A percentile compares a stretch with the other conserved stretches of the same genome.
Conservation (phyloP, 2,329 filamentous ascomycete genomes). For the Monosporascus sp. region DNA sequence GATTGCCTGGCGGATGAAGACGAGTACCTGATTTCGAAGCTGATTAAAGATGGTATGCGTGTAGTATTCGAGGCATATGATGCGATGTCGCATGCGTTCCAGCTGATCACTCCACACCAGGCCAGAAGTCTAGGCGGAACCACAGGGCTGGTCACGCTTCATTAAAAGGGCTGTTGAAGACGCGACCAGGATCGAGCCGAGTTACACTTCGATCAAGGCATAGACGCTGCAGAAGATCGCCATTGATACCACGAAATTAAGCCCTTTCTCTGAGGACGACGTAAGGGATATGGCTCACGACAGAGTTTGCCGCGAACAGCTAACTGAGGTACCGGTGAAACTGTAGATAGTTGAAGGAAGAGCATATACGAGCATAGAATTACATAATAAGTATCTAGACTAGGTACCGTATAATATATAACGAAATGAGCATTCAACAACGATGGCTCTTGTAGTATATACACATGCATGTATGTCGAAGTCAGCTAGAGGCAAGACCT, state of each 20-base stretch:
- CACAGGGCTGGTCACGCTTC: constrained; percentile 52
- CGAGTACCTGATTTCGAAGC: constrained; percentile 51
- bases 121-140: constrained; percentile 44
- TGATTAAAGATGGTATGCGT: constrained; percentile 51
- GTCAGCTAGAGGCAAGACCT: too few species aligned
- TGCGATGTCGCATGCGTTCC: constrained; percentile 76
- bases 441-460: too few species aligned
- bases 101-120: constrained; percentile 46
- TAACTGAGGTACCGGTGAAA: too few species aligned
- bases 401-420: too few species aligned
- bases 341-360: too few species aligned
- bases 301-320: constrained; percentile 17
- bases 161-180: constrained; percentile 37
- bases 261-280: constrained; percentile 37
- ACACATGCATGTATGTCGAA: too few species aligned
- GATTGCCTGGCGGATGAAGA: constrained; percentile 68
- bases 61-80: constrained; percentile 70
- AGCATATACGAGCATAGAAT: too few species aligned
- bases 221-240: constrained; percentile 45
- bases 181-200: constrained; percentile 28
- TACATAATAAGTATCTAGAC: too few species aligned
- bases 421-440: too few species aligned
- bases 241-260: constrained; percentile 39
- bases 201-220: constrained; percentile 42
- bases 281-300: constrained; percentile 34